These are phyloP conservation scores for Starmera dryadoides DNA, from an alignment of 805 yeast genomes.

Conservation along the genomic window DNA sequence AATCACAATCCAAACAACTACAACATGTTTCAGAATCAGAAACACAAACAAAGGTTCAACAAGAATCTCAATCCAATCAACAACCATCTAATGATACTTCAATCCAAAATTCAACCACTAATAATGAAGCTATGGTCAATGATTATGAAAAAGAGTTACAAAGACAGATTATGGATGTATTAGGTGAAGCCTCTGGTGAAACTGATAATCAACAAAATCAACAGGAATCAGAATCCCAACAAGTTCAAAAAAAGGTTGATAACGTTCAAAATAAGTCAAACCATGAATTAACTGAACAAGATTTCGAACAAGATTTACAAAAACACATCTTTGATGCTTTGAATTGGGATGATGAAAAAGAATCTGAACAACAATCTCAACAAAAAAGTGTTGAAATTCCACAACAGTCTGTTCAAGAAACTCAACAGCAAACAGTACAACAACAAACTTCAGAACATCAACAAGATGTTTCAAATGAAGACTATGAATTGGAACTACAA, in stretches of 20 bases:
- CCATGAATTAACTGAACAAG: slow-evolving; percentile 1
- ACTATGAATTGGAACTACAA: slow-evolving; percentile 14
- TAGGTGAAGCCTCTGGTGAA: slow-evolving; percentile 3
- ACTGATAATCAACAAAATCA: neutral
- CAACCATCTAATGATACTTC: neutral
- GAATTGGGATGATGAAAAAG: slow-evolving; percentile 2
- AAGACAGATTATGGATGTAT: slow-evolving; percentile 12
- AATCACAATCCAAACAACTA: neutral
- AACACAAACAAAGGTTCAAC: neutral
- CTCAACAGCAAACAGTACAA: slow-evolving; percentile 10
- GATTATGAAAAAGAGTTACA: slow-evolving; percentile 10
- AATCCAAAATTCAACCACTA: no score
- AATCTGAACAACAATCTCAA: slow-evolving; percentile 1
- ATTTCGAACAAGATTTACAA: slow-evolving; percentile 15
- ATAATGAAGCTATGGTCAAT: neutral
- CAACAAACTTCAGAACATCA: slow-evolving; percentile 8
- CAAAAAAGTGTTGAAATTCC: neutral
- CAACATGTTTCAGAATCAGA: neutral
- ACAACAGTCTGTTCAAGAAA: neutral
- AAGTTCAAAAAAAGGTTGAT: neutral
- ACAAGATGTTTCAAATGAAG: slow-evolving; percentile 3
- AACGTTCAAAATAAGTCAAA: neutral
- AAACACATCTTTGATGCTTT: slow-evolving; percentile 18
- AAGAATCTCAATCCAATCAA: neutral
- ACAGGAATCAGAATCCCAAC: neutral